phyloP scores from a whole-genome alignment of 1,284 basidiomycete species.

The Coniferiporia sulphurascens region DNA sequence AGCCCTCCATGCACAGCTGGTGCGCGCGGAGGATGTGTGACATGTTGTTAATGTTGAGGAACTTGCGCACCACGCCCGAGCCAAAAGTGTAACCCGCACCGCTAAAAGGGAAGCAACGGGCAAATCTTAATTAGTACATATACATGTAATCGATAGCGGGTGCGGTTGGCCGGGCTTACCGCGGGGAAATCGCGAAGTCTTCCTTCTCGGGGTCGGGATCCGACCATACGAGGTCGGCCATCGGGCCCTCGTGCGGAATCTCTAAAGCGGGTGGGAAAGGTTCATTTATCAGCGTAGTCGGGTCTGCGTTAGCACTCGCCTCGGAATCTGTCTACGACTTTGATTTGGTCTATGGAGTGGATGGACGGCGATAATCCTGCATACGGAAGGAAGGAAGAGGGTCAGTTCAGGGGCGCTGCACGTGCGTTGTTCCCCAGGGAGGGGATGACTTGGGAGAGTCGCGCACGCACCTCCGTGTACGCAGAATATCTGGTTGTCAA shows the following conservation, averaged over 20 bases:
- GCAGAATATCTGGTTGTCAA: slow-evolving; percentile 99
- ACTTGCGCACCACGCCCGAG: slow-evolving; percentile 97
- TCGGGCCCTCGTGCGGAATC: slow-evolving; percentile 98
- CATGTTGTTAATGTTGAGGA: slow-evolving; percentile 92
- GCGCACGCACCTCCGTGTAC: slow-evolving; percentile 80
- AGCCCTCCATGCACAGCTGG: slow-evolving; percentile 99
- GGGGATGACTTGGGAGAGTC: neutral
- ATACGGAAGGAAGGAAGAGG: slow-evolving; percentile 8
- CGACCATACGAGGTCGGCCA: slow-evolving; percentile 99
- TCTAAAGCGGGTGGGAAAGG: slow-evolving; percentile 45
- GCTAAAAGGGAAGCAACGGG: slow-evolving; percentile 38
- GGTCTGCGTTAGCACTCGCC: slow-evolving; percentile 40
- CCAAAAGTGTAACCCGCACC: slow-evolving; percentile 99
- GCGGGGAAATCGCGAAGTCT: slow-evolving; percentile 97
- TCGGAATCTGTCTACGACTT: slow-evolving; percentile 97
- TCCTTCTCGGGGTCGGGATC: slow-evolving; percentile 99
- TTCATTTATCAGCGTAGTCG: slow-evolving; percentile 10
- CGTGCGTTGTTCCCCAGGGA: slow-evolving; percentile 10
- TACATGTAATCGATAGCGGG: slow-evolving; percentile 9
- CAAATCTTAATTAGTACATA: slow-evolving; percentile 9
- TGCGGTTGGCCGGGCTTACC: slow-evolving; percentile 46
- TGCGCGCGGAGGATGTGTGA: slow-evolving; percentile 96
- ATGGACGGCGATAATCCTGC: slow-evolving; percentile 93
- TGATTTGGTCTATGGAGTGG: slow-evolving; percentile 99
- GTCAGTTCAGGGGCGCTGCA: neutral